Percentiles rank a stretch among this genome's conserved stretches.
Evolutionary conservation across 176 grass and related monocot genomes (phyloP).

Genomic region (Pharus latifolius): DNA sequence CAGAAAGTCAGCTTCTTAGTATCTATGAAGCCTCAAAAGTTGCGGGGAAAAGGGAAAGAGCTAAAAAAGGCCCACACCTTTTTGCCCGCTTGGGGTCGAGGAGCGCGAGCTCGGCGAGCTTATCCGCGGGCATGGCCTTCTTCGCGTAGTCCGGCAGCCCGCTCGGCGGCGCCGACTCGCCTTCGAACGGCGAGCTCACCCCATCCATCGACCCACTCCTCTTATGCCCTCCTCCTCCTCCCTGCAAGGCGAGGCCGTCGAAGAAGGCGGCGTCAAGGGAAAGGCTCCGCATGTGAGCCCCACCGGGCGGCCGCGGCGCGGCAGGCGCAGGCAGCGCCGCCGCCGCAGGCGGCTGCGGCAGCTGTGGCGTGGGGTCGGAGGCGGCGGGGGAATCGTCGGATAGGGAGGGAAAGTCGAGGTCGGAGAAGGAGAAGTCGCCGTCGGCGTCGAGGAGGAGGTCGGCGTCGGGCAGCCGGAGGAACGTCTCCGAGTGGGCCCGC

Average conservation of each 20-base stretch:
- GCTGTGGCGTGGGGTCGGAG: constrained; percentile 30
- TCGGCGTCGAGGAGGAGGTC: constrained; percentile 74
- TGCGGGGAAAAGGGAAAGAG: neutral
- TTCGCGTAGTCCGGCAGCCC: constrained; percentile 64
- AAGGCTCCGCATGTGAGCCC: constrained; percentile 60
- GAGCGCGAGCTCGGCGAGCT: constrained; percentile 68
- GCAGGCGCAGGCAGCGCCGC: neutral
- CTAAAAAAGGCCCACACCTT: constrained; percentile 27
- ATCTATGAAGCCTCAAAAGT: neutral
- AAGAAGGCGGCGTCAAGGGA: constrained; percentile 93
- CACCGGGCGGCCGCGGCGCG: constrained; percentile 2
- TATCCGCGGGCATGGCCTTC: constrained; percentile 75
- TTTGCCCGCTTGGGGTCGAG: constrained; percentile 92
- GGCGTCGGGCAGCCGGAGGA: constrained; percentile 75
- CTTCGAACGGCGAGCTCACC: constrained; percentile 53
- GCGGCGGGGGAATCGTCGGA: constrained; percentile 66
- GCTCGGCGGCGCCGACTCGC: constrained; percentile 40
- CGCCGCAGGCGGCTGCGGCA: neutral
- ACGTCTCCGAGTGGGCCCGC: constrained; percentile 77
- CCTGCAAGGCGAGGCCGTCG: constrained; percentile 62
- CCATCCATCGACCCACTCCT: constrained; percentile 87
- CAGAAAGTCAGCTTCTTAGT: neutral
- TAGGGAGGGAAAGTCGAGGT: constrained; percentile 87
- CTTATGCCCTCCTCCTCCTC: constrained; percentile 31
- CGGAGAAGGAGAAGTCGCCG: constrained; percentile 78